Percentiles rank a stretch among this genome's conserved stretches.
Conservation (phyloP, 805 yeast genomes). For the Osmozyma mogii region DNA sequence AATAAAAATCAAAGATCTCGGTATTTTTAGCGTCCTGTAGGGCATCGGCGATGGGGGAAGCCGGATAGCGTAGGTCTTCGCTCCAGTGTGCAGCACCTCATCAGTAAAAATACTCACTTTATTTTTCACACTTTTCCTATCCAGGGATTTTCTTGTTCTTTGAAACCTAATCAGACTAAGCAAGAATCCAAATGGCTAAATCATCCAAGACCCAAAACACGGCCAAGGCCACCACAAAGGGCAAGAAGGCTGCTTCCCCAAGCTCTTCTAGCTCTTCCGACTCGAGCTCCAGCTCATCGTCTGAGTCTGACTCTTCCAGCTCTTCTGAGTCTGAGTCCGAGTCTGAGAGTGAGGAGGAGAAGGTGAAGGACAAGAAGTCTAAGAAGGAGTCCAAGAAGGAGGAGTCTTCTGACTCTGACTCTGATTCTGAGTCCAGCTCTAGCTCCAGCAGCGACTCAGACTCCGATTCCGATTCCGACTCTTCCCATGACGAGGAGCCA, state of each 20-base stretch:
- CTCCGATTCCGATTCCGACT: slow-evolving; percentile 13
- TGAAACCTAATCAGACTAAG: slow-evolving; percentile 1
- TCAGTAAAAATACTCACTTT: slow-evolving; percentile 4
- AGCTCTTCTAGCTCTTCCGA: too few species aligned
- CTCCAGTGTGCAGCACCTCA: slow-evolving; percentile 5
- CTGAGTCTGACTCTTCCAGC: slow-evolving; percentile 1
- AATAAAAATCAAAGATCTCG: too few species aligned
- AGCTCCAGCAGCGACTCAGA: too few species aligned
- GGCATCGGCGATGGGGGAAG: too few species aligned
- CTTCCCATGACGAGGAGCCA: slow-evolving; percentile 17
- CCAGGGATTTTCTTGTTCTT: neutral
- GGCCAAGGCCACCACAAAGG: slow-evolving; percentile 6
- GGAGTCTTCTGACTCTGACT: slow-evolving; percentile 18
- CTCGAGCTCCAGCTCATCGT: slow-evolving; percentile 3
- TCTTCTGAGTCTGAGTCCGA: slow-evolving; percentile 2
- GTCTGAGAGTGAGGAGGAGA: slow-evolving; percentile 16
- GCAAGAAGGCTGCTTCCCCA: slow-evolving; percentile 2
- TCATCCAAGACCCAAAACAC: slow-evolving; percentile 21
- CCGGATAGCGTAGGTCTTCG: too few species aligned
- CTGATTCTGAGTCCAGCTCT: slow-evolving; percentile 14
- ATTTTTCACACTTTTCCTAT: slow-evolving; percentile 1
- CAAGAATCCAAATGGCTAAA: slow-evolving; percentile 28
- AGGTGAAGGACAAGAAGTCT: slow-evolving; percentile 14
- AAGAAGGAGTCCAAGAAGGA: slow-evolving; percentile 15
- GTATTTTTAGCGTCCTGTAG: too few species aligned